Conservation (phyloP, 371 early-diverging fungal species). For the Rhizopus sp. region DNA sequence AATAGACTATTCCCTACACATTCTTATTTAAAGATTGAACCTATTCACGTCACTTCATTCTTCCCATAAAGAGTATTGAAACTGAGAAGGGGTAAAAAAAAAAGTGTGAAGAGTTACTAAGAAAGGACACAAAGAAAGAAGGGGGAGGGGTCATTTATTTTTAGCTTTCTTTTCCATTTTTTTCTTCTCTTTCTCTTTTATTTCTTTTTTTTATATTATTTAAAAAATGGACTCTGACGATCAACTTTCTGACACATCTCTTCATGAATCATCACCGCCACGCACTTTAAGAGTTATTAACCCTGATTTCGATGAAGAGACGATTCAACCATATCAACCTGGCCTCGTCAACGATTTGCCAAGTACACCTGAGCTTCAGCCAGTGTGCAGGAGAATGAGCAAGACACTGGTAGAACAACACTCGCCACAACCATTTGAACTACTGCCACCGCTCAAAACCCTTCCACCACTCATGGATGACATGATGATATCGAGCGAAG, state of each 20-base stretch:
- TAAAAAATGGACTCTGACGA: constrained; percentile 19
- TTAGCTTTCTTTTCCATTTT: constrained; percentile 2
- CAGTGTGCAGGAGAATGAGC: constrained; percentile 15
- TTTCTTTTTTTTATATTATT: constrained; percentile 3
- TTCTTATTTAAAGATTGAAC: too few relatives aligned
- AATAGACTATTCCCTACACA: too few relatives aligned
- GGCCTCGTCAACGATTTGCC: constrained; percentile 9
- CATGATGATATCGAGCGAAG: background rate
- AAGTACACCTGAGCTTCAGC: constrained; percentile 17
- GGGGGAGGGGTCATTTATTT: background rate
- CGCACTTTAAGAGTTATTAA: constrained; percentile 24
- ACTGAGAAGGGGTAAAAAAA: background rate
- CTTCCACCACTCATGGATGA: constrained; percentile 11
- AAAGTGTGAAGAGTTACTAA: constrained; percentile 1
- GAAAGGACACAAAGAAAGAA: background rate
- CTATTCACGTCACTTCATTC: too few relatives aligned
- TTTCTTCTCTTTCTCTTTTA: constrained; percentile 1
- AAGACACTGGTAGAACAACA: constrained; percentile 19
- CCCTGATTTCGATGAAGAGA: constrained; percentile 24
- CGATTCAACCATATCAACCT: constrained; percentile 13
- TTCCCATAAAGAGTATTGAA: too few relatives aligned
- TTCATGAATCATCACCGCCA: constrained; percentile 4
- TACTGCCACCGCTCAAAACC: constrained; percentile 13
- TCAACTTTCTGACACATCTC: constrained; percentile 17
- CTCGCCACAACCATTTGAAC: constrained; percentile 7